Evolutionary conservation across 345 rosid genomes (phyloP).

Genomic region (Pistacia integerrima): DNA sequence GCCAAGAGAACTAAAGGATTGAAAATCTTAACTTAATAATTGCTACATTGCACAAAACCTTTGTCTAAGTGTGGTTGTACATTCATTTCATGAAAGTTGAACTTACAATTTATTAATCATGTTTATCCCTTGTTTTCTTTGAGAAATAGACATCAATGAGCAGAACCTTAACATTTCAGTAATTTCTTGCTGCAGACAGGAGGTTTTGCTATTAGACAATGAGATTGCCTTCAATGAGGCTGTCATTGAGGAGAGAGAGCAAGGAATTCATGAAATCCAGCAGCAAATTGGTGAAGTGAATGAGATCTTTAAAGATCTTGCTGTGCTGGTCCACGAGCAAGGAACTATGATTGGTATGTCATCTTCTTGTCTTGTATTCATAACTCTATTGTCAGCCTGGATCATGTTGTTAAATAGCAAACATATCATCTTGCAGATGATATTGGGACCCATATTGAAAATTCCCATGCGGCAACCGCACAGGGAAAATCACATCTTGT

Average conservation of each 20-base stretch:
- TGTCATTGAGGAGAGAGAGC: conserved; percentile 91
- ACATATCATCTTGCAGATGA: conserved; percentile 59
- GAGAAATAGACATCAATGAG: neutral
- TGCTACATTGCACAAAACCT: neutral
- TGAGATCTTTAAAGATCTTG: conserved; percentile 91
- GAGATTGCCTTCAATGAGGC: conserved; percentile 94
- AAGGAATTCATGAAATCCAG: conserved; percentile 90
- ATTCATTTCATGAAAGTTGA: neutral
- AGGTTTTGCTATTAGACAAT: conserved; percentile 78
- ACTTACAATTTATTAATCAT: neutral
- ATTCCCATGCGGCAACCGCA: conserved; percentile 69
- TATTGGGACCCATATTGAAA: conserved; percentile 72
- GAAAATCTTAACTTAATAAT: neutral
- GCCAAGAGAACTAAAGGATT: neutral
- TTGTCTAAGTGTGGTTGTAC: neutral
- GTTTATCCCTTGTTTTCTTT: neutral
- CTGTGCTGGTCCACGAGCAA: conserved; percentile 91
- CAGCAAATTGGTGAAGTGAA: conserved; percentile 97
- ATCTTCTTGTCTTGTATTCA: conserved; percentile 18
- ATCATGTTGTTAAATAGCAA: conserved; percentile 11
- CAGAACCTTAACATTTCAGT: conserved; percentile 1
- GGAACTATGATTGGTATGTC: conserved; percentile 81
- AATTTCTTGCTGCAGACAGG: conserved; percentile 61
- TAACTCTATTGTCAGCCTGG: neutral
- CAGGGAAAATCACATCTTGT: conserved; percentile 78